Evolutionary conservation across 495 filamentous ascomycete genomes (phyloP).

Genomic region (Aspergillus hancockii): DNA sequence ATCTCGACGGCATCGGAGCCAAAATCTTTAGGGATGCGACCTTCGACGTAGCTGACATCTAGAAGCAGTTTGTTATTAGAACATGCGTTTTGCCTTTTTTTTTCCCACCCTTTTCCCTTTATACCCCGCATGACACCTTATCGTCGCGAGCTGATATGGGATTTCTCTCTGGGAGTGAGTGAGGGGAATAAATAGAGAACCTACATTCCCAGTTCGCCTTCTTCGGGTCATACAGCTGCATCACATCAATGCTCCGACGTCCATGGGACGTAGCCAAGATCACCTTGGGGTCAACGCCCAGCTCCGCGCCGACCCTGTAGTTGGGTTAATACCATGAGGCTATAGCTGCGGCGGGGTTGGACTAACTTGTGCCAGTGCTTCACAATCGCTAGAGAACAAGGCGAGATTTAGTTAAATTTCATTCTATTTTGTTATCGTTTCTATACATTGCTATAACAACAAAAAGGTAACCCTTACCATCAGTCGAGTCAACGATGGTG

Average conservation of each 20-base stretch:
- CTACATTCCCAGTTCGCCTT: conserved; percentile 91
- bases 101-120: conserved; percentile 1
- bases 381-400: conserved; percentile 65
- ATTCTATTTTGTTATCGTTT: background rate
- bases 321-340: background rate
- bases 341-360: background rate
- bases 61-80: conserved; percentile 12
- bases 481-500: conserved; percentile 48
- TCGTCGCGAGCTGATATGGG: background rate
- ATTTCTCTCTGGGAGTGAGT: background rate
- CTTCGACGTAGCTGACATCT: conserved; percentile 83
- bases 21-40: conserved; percentile 71
- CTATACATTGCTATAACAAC: no score
- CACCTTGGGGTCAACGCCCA: conserved; percentile 76
- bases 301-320: conserved; percentile 72
- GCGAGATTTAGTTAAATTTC: conserved; percentile 9
- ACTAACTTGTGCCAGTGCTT: conserved; percentile 88
- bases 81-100: conserved; percentile 3
- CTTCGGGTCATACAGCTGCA: conserved; percentile 70
- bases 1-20: conserved; percentile 81
- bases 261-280: conserved; percentile 91
- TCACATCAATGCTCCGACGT: conserved; percentile 77
- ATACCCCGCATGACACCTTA: background rate
- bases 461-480: conserved; percentile 30
- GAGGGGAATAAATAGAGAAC: conserved; percentile 33